phyloP scores from a whole-genome alignment of 208 protist species.

The Trypanosoma cruzi region DNA sequence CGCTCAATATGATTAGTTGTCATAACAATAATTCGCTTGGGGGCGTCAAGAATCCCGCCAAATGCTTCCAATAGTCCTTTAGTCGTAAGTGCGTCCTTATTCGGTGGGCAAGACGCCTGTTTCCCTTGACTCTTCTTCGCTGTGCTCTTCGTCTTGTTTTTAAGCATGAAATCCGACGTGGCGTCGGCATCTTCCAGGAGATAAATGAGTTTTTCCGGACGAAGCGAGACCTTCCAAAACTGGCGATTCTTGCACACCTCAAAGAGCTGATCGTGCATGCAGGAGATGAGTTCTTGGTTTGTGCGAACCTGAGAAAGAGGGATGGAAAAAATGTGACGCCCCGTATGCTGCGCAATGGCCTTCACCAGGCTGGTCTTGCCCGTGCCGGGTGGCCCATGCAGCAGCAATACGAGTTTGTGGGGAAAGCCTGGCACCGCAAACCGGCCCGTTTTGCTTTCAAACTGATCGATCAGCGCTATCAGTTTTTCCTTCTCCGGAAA shows the following conservation, averaged over 20 bases:
- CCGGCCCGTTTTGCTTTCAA: slow-evolving; percentile 77
- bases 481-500: slow-evolving; percentile 85
- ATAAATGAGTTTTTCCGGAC: slow-evolving; percentile 75
- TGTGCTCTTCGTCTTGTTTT: slow-evolving; percentile 21
- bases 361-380: slow-evolving; percentile 95
- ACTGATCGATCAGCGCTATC: slow-evolving; percentile 79
- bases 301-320: slow-evolving; percentile 80
- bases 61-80: slow-evolving; percentile 94
- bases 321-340: slow-evolving; percentile 84
- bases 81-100: slow-evolving; percentile 72
- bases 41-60: slow-evolving; percentile 89
- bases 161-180: slow-evolving; percentile 56
- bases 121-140: slow-evolving; percentile 7
- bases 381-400: slow-evolving; percentile 95
- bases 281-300: slow-evolving; percentile 85
- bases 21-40: slow-evolving; percentile 93
- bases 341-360: slow-evolving; percentile 81
- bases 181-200: slow-evolving; percentile 90
- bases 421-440: slow-evolving; percentile 89
- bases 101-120: slow-evolving; percentile 2
- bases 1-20: slow-evolving; percentile 95
- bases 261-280: slow-evolving; percentile 82
- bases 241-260: slow-evolving; percentile 38
- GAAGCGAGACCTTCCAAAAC: slow-evolving; percentile 31
- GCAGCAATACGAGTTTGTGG: slow-evolving; percentile 86